Conservation (phyloP, 257 asterid species). For the Nicotiana tomentosiformis region DNA sequence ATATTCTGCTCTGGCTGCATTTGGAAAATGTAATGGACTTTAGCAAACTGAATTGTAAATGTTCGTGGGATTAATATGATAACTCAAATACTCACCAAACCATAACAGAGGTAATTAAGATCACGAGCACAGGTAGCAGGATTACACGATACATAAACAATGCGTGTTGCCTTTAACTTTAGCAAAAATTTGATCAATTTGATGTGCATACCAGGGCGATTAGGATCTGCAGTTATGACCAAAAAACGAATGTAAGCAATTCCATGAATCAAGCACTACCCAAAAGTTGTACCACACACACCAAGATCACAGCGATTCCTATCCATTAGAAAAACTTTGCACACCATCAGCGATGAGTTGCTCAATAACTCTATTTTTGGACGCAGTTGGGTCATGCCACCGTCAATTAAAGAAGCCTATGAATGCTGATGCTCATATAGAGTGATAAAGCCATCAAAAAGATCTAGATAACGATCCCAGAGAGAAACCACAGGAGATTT, state of each 20-base stretch:
- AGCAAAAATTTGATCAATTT: conserved; percentile 74
- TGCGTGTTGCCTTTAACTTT: conserved; percentile 58
- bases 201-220: conserved; percentile 97
- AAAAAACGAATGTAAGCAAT: conserved; percentile 4
- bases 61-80: not conserved
- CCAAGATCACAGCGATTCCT: not conserved
- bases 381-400: too few relatives aligned
- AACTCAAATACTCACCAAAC: conserved; percentile 52
- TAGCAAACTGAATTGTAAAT: conserved; percentile 4
- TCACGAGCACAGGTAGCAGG: conserved; percentile 99
- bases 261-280: not conserved
- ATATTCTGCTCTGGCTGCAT: conserved; percentile 63
- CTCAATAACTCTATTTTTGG: not conserved
- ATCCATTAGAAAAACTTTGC: not conserved
- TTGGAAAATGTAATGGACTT: not conserved
- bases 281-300: not conserved
- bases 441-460: too few relatives aligned
- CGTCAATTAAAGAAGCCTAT: too few relatives aligned
- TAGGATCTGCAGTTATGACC: conserved; percentile 63
- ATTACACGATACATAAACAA: conserved; percentile 84
- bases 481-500: too few relatives aligned
- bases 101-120: conserved; percentile 95
- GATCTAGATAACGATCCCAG: too few relatives aligned
- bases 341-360: not conserved
- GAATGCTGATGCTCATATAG: too few relatives aligned